Evolutionary conservation across 2,329 filamentous ascomycete species (phyloP).

Genomic region (Aspergillus intermedius): DNA sequence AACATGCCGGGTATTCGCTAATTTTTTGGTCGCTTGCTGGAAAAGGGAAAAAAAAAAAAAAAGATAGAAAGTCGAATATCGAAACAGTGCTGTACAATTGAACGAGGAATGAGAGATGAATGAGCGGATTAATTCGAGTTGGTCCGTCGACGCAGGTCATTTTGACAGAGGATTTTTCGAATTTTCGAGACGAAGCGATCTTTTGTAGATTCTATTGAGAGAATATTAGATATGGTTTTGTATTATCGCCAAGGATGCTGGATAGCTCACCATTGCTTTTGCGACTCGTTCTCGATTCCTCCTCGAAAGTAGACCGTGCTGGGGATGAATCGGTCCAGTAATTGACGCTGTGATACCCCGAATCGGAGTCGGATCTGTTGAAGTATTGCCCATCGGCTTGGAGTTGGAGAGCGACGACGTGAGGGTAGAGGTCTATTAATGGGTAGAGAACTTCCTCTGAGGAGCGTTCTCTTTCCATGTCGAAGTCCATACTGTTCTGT

Average conservation of each 20-base stretch:
- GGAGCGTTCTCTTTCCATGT: slow-evolving; percentile 21
- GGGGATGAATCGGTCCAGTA: slow-evolving; percentile 29
- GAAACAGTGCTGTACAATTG: not conserved
- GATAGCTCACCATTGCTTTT: slow-evolving; percentile 21
- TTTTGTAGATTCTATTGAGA: slow-evolving; percentile 16
- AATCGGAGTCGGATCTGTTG: slow-evolving; percentile 15
- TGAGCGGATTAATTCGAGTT: slow-evolving; percentile 5
- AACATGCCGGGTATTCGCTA: no score
- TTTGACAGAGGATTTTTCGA: slow-evolving; percentile 26
- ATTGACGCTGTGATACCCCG: slow-evolving; percentile 22
- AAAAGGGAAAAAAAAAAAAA: not conserved
- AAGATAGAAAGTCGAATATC: not conserved
- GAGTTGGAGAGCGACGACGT: slow-evolving; percentile 31
- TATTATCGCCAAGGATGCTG: slow-evolving; percentile 3
- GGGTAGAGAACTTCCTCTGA: slow-evolving; percentile 27
- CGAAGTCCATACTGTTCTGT: slow-evolving; percentile 21
- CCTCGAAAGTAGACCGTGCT: slow-evolving; percentile 18
- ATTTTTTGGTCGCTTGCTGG: no score
- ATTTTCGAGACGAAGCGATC: slow-evolving; percentile 27
- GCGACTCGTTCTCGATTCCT: slow-evolving; percentile 13
- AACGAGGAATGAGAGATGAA: not conserved
- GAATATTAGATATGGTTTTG: slow-evolving; percentile 6
- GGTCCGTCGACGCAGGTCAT: slow-evolving; percentile 23
- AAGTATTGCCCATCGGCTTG: slow-evolving; percentile 21
- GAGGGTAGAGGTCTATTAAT: slow-evolving; percentile 30